phyloP scores from a whole-genome alignment of 2,329 filamentous ascomycete species.

The Sordariomycetes sp. region DNA sequence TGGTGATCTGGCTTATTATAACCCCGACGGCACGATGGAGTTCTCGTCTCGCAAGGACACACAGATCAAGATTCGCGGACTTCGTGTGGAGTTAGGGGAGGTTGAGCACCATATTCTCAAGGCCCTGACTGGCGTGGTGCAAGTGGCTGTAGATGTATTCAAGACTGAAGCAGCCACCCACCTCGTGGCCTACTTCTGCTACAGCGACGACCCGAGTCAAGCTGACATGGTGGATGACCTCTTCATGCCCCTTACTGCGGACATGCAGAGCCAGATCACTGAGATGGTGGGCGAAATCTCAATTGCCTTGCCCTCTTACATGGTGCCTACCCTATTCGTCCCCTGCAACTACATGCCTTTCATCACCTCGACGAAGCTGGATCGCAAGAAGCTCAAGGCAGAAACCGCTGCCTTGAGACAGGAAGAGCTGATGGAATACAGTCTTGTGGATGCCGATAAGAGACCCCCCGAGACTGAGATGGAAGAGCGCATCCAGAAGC shows the following conservation, averaged over 20 bases:
- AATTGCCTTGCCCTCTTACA: constrained; percentile 6
- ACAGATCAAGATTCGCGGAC: constrained; percentile 4
- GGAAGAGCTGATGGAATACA: constrained; percentile 6
- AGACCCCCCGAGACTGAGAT: background rate
- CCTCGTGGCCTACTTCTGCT: constrained; percentile 1
- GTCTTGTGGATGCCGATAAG: too few species aligned
- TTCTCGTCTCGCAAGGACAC: constrained; percentile 36
- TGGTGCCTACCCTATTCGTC: constrained; percentile 11
- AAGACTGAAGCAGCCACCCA: background rate
- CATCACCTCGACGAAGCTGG: constrained; percentile 7
- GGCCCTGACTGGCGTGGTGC: background rate
- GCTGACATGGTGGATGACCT: constrained; percentile 3
- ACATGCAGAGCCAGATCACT: background rate
- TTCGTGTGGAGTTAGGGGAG: constrained; percentile 4
- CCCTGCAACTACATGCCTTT: constrained; percentile 7
- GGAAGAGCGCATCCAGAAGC: background rate
- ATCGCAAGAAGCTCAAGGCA: constrained; percentile 5
- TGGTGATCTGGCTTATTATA: constrained; percentile 34
- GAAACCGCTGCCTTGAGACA: constrained; percentile 7
- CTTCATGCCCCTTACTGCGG: constrained; percentile 1
- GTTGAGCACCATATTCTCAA: constrained; percentile 2
- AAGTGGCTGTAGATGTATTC: constrained; percentile 1
- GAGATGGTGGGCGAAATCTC: constrained; percentile 1
- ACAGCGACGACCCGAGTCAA: background rate
- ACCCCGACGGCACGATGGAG: constrained; percentile 27